A percentile compares a stretch with the other conserved stretches of the same genome.
Evolutionary conservation across 306 rosid species (phyloP).

Genomic region (Inga laurina): DNA sequence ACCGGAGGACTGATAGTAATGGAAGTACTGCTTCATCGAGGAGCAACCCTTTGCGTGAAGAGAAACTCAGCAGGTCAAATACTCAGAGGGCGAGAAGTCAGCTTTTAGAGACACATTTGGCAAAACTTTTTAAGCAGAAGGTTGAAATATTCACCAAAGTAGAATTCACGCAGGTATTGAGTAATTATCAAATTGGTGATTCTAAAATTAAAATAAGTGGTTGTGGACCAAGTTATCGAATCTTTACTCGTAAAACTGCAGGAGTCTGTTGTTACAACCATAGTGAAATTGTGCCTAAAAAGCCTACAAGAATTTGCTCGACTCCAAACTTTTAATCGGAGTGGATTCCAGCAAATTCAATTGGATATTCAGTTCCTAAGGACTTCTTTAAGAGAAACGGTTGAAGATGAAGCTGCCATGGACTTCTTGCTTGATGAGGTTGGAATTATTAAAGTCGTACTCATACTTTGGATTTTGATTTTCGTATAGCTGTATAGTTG

Average conservation of each 20-base stretch:
- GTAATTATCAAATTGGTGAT: conserved; percentile 11
- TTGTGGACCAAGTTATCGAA: conserved; percentile 22
- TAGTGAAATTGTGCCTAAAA: conserved; percentile 77
- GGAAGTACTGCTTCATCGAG: conserved; percentile 82
- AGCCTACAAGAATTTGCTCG: conserved; percentile 88
- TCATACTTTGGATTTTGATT: conserved; percentile 1
- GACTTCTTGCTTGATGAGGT: conserved; percentile 98
- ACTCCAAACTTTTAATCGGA: conserved; percentile 81
- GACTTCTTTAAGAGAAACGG: conserved; percentile 67
- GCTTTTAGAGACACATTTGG: conserved; percentile 89
- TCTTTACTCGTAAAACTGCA: conserved; percentile 49
- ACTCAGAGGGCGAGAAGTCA: conserved; percentile 86
- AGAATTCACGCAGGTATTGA: conserved; percentile 77
- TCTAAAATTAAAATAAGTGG: neutral
- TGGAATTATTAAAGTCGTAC: neutral
- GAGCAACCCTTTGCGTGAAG: conserved; percentile 83
- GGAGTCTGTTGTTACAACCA: conserved; percentile 77
- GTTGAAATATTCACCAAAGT: conserved; percentile 95
- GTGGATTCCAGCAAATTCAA: conserved; percentile 96
- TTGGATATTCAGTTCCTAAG: conserved; percentile 83
- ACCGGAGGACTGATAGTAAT: conserved; percentile 75
- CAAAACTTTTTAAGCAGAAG: conserved; percentile 88
- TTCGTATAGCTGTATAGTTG: neutral
- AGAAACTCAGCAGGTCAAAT: conserved; percentile 60
- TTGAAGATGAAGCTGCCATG: conserved; percentile 76